Evolutionary conservation across 2,329 filamentous ascomycete species (phyloP), one percentile per base, ranked within the genome.

Genomic region (Cytospora mali): DNA sequence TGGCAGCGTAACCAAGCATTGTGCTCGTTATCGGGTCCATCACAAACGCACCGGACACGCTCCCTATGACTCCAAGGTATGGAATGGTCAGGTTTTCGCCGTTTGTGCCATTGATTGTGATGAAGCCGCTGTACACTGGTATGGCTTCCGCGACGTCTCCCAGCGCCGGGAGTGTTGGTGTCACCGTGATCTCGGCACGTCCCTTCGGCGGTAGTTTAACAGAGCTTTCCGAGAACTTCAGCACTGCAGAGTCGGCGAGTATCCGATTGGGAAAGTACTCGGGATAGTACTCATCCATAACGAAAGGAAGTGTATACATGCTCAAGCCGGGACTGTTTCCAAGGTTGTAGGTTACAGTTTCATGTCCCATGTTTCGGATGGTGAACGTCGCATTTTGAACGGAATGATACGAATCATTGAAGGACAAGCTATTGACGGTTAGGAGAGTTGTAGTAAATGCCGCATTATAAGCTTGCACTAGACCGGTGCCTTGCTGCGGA

Each of bases 341-440:
- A 48, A 81, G 66, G n/a, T 69, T 69, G 68, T 78, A 80, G 4
- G 73, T 75, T 31, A 75, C 68, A 7, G 70, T 69, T 51, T 73
- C 69, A 16, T 65, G 63, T 31, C 74, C 77, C 14, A 69, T 71
- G 69, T 81, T 81, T 57, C 70, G 71, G 67, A 81, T 73, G 46
- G 69, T 73, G 64, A 81, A 77, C 51, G 70, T 70, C n/a, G 71
- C 58, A 11, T 39, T 54, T 27, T 21, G 48, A 13, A 52, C 68
- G 52, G 78, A 74, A 69, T 79, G 67, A 33, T 74, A 72, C 10
- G 77, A 80, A 62, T 81, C 79, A 61, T 81, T 81, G 69, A 81
- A 77, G 11, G 74, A 72, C 25, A 81, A 70, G 57, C 73, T 75
- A 6, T 72, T 71, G 0, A 73, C 71, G 46, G 72, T 73, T 14